Percentiles rank a stretch among this genome's conserved stretches.
Evolutionary conservation across 148 eudicot species (phyloP).

Genomic region (Rhododendron mucronatum): DNA sequence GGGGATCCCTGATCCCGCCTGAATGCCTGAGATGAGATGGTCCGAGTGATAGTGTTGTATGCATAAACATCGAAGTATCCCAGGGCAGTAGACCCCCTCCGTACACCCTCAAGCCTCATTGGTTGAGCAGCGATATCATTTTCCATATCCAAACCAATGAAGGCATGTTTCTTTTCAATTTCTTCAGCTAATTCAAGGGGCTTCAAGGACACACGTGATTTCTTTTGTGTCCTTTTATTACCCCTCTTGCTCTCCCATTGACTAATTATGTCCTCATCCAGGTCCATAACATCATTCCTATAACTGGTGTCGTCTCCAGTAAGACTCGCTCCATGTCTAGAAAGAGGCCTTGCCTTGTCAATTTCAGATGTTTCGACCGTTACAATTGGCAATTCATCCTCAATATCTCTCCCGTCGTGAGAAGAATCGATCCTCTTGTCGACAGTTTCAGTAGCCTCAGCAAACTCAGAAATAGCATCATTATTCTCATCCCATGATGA

Average conservation of each 20-base stretch:
- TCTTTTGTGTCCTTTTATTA: conserved; percentile 36
- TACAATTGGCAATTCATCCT: conserved; percentile 19
- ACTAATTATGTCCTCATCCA: conserved; percentile 33
- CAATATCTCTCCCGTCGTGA: conserved; percentile 9
- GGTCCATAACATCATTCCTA: conserved; percentile 31
- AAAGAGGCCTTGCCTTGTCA: conserved; percentile 13
- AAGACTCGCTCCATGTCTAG: conserved; percentile 16
- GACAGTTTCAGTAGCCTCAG: conserved; percentile 11
- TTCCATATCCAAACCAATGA: conserved; percentile 67
- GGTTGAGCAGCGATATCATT: conserved; percentile 92
- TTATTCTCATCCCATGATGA: conserved; percentile 16
- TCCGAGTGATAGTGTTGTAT: conserved; percentile 53
- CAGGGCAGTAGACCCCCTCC: conserved; percentile 62
- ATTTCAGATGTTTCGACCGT: conserved; percentile 17
- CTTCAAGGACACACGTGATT: conserved; percentile 26
- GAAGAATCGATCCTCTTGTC: conserved; percentile 5
- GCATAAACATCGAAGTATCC: conserved; percentile 76
- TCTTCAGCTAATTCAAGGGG: conserved; percentile 82
- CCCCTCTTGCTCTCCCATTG: conserved; percentile 35
- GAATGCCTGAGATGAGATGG: conserved; percentile 60
- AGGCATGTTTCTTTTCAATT: conserved; percentile 75
- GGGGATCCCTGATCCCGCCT: conserved; percentile 79
- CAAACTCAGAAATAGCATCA: conserved; percentile 7
- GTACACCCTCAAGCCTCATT: conserved; percentile 90
- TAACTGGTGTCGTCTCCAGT: conserved; percentile 20